These are phyloP conservation scores for Zygosaccharomyces pseudobailii DNA, from an alignment of 1,139 yeast species.

Conservation along the genomic window DNA sequence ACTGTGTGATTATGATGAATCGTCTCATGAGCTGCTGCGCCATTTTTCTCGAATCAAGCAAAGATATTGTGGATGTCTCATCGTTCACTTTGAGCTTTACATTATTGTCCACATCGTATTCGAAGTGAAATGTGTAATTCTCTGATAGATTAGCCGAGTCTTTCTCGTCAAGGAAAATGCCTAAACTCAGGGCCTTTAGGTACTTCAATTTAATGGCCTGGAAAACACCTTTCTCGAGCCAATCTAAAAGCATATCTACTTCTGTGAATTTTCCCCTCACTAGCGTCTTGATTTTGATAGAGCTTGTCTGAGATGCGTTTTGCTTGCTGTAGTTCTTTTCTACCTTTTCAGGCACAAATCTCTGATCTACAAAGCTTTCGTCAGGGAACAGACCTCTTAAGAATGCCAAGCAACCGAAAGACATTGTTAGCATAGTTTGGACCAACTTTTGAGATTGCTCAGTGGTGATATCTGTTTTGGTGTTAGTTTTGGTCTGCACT, in stretches of 20 bases:
- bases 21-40: conserved; percentile 45
- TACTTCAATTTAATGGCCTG: conserved; percentile 41
- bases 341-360: conserved; percentile 37
- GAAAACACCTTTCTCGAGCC: conserved; percentile 49
- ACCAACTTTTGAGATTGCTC: conserved; percentile 41
- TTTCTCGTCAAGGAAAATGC: conserved; percentile 40
- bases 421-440: conserved; percentile 43
- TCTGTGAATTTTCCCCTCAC: conserved; percentile 41
- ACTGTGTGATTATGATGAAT: conserved; percentile 49
- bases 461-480: conserved; percentile 24
- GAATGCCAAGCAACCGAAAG: conserved; percentile 50
- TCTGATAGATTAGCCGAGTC: conserved; percentile 42
- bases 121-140: conserved; percentile 46
- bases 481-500: conserved; percentile 16
- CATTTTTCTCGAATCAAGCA: conserved; percentile 37
- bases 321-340: conserved; percentile 29
- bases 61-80: conserved; percentile 23
- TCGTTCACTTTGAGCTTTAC: conserved; percentile 30
- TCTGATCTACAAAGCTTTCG: conserved; percentile 42
- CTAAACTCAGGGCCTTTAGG: conserved; percentile 44
- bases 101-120: conserved; percentile 34
- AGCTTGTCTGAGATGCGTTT: conserved; percentile 26
- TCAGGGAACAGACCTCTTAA: conserved; percentile 50
- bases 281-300: conserved; percentile 44
- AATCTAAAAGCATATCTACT: conserved; percentile 44